Evolutionary conservation across 768 basidiomycete species (phyloP).

Genomic region (Boletus patriciae): DNA sequence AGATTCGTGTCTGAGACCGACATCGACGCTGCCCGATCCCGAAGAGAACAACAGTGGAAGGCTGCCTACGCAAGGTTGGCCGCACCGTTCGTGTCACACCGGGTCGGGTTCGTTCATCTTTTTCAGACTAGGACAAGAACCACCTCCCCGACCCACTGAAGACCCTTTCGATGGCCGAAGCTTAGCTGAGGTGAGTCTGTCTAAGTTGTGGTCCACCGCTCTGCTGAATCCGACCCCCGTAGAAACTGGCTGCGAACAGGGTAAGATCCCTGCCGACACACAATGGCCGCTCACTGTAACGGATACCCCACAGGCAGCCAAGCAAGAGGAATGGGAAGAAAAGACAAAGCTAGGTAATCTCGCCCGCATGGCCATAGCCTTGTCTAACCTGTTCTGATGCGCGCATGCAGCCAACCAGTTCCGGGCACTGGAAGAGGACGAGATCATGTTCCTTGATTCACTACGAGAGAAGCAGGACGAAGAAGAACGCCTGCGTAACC

Average conservation of each 20-base stretch:
- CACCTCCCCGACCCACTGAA: slow-evolving; percentile 72
- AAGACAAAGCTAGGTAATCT: slow-evolving; percentile 67
- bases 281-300: slow-evolving; percentile 13
- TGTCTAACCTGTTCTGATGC: slow-evolving; percentile 9
- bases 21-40: slow-evolving; percentile 66
- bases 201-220: neutral
- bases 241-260: slow-evolving; percentile 91
- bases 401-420: slow-evolving; percentile 73
- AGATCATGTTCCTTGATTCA: slow-evolving; percentile 85
- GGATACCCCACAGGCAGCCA: slow-evolving; percentile 57
- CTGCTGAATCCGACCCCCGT: slow-evolving; percentile 12
- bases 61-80: slow-evolving; percentile 80
- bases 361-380: slow-evolving; percentile 3
- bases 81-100: neutral
- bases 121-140: slow-evolving; percentile 76
- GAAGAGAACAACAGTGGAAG: slow-evolving; percentile 84
- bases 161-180: slow-evolving; percentile 83
- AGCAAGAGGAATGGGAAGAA: slow-evolving; percentile 94
- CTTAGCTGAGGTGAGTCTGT: slow-evolving; percentile 74
- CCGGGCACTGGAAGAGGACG: slow-evolving; percentile 86
- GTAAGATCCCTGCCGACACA: slow-evolving; percentile 40
- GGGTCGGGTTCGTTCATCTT: slow-evolving; percentile 5
- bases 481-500: slow-evolving; percentile 73
- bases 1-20: slow-evolving; percentile 83
- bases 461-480: slow-evolving; percentile 71